These are phyloP conservation scores for Sclerotinia spermophila DNA, from an alignment of 2,329 filamentous ascomycete species.

Conservation along the genomic window DNA sequence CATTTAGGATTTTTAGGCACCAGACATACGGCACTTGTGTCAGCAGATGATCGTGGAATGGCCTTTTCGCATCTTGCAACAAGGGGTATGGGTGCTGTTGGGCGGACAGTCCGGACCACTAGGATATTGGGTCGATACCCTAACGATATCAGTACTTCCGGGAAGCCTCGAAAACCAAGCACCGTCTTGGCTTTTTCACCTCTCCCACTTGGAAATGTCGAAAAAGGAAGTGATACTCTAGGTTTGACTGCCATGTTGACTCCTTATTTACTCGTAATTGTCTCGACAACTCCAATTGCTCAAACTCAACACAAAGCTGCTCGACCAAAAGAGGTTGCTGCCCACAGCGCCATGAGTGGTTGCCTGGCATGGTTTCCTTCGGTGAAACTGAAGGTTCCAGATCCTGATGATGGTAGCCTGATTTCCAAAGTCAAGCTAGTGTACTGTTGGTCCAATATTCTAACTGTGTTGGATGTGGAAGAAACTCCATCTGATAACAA, in stretches of 20 bases:
- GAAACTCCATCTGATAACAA: slow-evolving; percentile 65
- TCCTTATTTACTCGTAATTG: slow-evolving; percentile 91
- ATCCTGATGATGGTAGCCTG: slow-evolving; percentile 62
- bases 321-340: slow-evolving; percentile 83
- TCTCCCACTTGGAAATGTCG: slow-evolving; percentile 88
- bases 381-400: slow-evolving; percentile 79
- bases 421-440: slow-evolving; percentile 82
- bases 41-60: slow-evolving; percentile 93
- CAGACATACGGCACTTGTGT: slow-evolving; percentile 89
- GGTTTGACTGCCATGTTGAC: slow-evolving; percentile 94
- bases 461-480: slow-evolving; percentile 87
- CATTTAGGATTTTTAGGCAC: slow-evolving; percentile 95
- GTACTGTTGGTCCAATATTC: slow-evolving; percentile 98
- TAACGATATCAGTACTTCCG: slow-evolving; percentile 55
- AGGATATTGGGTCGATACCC: slow-evolving; percentile 91
- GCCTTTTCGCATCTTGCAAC: slow-evolving; percentile 96
- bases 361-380: slow-evolving; percentile 97
- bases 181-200: slow-evolving; percentile 90
- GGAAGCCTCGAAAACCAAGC: slow-evolving; percentile 79
- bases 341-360: slow-evolving; percentile 88
- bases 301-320: slow-evolving; percentile 95
- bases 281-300: slow-evolving; percentile 92
- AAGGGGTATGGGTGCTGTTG: slow-evolving; percentile 81
- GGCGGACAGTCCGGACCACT: slow-evolving; percentile 81
- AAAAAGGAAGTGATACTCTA: slow-evolving; percentile 80